phyloP scores from a whole-genome alignment of 1,284 basidiomycete genomes.

The Apiotrichum domesticum region DNA sequence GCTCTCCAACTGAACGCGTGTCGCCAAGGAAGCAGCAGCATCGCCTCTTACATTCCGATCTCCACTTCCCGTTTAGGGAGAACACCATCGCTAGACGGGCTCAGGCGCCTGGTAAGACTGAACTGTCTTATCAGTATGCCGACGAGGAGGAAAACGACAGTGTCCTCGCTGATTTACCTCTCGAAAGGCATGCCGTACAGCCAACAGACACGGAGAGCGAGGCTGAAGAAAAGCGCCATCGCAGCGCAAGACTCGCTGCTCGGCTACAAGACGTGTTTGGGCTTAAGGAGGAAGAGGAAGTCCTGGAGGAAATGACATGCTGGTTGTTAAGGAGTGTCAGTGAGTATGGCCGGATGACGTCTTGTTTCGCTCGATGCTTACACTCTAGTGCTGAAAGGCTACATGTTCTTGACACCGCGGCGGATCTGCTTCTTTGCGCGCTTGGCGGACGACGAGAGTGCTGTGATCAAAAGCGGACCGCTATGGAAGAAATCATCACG shows the following conservation, averaged over 20 bases:
- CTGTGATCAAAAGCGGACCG: slow-evolving; percentile 78
- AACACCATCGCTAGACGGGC: slow-evolving; percentile 39
- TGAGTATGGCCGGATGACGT: slow-evolving; percentile 50
- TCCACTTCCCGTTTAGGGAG: slow-evolving; percentile 36
- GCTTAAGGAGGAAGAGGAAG: slow-evolving; percentile 68
- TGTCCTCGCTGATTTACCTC: background rate
- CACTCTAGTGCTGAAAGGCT: slow-evolving; percentile 80
- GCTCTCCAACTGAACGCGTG: background rate
- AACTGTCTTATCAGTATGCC: slow-evolving; percentile 33
- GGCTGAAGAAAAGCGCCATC: slow-evolving; percentile 46
- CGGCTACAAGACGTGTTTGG: slow-evolving; percentile 82
- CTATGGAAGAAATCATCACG: slow-evolving; percentile 75
- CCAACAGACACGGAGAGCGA: slow-evolving; percentile 26
- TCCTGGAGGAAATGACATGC: slow-evolving; percentile 81
- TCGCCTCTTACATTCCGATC: slow-evolving; percentile 4
- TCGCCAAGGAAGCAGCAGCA: background rate
- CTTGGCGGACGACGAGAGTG: slow-evolving; percentile 81
- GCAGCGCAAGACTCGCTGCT: slow-evolving; percentile 66
- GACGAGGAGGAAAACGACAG: background rate
- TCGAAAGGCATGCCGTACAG: slow-evolving; percentile 1
- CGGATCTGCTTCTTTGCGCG: slow-evolving; percentile 97
- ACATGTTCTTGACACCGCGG: slow-evolving; percentile 87
- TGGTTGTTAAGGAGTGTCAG: slow-evolving; percentile 78
- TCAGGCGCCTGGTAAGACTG: slow-evolving; percentile 22
- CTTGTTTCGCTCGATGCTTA: background rate